These are phyloP conservation scores for Babesia caballi DNA, from an alignment of 169 alveolate genomes.

Conservation along the genomic window DNA sequence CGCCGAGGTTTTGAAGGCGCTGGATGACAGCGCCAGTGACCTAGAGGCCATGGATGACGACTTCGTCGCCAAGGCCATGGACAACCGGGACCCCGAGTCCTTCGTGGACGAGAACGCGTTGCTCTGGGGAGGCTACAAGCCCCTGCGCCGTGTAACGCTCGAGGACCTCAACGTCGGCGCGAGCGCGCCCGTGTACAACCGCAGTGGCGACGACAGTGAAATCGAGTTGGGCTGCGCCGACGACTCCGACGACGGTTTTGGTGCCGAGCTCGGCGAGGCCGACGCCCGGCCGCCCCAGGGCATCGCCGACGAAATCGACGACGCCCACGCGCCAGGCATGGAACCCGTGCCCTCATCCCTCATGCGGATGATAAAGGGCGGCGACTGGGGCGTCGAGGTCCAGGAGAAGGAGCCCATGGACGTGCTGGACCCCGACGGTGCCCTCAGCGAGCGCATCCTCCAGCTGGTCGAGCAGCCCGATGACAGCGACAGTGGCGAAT, in stretches of 20 bases:
- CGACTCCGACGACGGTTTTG: not conserved
- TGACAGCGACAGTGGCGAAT: constrained; percentile 10
- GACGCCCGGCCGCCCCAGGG: not conserved
- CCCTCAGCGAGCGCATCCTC: constrained; percentile 6
- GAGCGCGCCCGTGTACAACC: not conserved
- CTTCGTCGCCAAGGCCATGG: constrained; percentile 71
- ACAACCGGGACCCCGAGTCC: constrained; percentile 46
- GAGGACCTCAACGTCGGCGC: not conserved
- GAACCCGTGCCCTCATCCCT: not conserved
- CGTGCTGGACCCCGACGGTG: constrained; percentile 39
- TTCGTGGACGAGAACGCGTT: constrained; percentile 53
- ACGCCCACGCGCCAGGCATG: not conserved
- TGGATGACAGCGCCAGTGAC: constrained; percentile 65
- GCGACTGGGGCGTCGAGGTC: not conserved
- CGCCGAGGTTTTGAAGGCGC: constrained; percentile 67
- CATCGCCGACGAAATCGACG: not conserved
- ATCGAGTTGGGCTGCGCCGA: not conserved
- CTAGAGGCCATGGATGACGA: constrained; percentile 72
- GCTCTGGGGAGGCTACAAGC: constrained; percentile 71
- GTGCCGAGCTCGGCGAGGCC: not conserved
- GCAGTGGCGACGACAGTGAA: not conserved
- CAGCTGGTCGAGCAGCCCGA: constrained; percentile 23
- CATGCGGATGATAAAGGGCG: not conserved
- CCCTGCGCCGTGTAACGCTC: not conserved
- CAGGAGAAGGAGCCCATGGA: constrained; percentile 38